Conservation (phyloP, 1,139 yeast genomes). For the Suhomyces wounanorum region DNA sequence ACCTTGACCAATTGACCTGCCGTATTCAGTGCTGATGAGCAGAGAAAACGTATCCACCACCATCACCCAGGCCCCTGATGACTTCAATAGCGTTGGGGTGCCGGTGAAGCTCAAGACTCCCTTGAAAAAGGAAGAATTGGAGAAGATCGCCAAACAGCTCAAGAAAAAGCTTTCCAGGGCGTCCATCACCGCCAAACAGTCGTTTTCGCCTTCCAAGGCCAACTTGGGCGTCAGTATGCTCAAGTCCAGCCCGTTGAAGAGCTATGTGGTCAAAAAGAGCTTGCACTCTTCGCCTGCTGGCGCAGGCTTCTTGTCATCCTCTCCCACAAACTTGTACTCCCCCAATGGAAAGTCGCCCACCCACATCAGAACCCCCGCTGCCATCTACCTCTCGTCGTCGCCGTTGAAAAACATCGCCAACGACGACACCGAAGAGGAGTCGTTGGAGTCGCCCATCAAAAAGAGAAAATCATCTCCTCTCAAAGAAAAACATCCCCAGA, state of each 20-base stretch:
- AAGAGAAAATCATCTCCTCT: conserved; percentile 28
- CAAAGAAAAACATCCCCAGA: conserved; percentile 32
- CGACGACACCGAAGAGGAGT: conserved; percentile 20
- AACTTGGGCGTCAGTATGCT: neutral
- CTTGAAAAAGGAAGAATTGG: conserved; percentile 48
- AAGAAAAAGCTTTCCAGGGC: conserved; percentile 48
- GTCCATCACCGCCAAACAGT: conserved; percentile 48
- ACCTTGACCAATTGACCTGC: neutral
- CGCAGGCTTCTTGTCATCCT: conserved; percentile 24
- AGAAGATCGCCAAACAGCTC: conserved; percentile 48
- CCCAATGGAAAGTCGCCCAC: conserved; percentile 48
- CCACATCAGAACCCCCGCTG: conserved; percentile 42
- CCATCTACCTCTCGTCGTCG: conserved; percentile 35
- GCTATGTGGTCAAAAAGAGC: conserved; percentile 29
- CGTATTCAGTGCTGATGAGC: neutral
- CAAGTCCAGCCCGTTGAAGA: conserved; percentile 36
- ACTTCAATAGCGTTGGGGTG: conserved; percentile 5
- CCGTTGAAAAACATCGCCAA: conserved; percentile 31
- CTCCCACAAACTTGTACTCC: conserved; percentile 41
- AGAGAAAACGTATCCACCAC: conserved; percentile 13
- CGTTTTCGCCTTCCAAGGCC: conserved; percentile 17
- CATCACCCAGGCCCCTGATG: conserved; percentile 12
- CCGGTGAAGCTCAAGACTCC: conserved; percentile 37
- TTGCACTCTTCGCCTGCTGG: conserved; percentile 19
- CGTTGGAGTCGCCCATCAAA: conserved; percentile 36